phyloP scores from a whole-genome alignment of 306 rosid species.

The Ammopiptanthus mongolicus region DNA sequence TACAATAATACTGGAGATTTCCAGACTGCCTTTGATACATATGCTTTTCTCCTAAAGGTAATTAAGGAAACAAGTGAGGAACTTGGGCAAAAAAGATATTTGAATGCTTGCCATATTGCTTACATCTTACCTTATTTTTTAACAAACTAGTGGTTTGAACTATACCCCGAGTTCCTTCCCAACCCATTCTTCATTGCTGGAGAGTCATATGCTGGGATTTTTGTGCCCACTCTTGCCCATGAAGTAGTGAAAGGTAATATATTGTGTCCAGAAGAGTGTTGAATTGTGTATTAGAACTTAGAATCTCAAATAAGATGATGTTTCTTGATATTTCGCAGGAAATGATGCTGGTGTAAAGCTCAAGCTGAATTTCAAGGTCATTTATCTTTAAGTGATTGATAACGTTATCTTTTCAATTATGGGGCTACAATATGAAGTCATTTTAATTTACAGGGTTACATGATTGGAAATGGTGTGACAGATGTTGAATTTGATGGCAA shows the following conservation, averaged over 20 bases:
- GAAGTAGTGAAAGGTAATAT: slow-evolving; percentile 53
- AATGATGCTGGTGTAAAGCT: slow-evolving; percentile 43
- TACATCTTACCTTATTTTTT: slow-evolving; percentile 6
- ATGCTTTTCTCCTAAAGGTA: slow-evolving; percentile 74
- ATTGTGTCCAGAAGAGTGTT: background rate
- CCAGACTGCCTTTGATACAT: slow-evolving; percentile 55
- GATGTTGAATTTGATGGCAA: slow-evolving; percentile 61
- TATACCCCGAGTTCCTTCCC: slow-evolving; percentile 50
- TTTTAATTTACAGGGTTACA: slow-evolving; percentile 44
- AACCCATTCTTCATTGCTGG: slow-evolving; percentile 57
- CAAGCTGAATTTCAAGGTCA: slow-evolving; percentile 58
- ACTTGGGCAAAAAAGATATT: background rate
- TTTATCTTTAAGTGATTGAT: background rate
- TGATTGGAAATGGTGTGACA: slow-evolving; percentile 68
- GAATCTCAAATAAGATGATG: background rate
- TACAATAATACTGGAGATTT: slow-evolving; percentile 55
- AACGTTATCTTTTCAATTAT: slow-evolving; percentile 8
- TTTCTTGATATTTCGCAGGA: slow-evolving; percentile 39
- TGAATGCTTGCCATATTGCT: background rate
- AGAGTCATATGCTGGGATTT: slow-evolving; percentile 64
- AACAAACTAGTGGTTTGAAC: slow-evolving; percentile 59
- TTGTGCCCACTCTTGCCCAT: too few relatives aligned
- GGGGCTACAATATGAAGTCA: background rate
- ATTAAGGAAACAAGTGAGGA: background rate
- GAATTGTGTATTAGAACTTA: too few relatives aligned